phyloP scores from a whole-genome alignment of 2,329 filamentous ascomycete genomes.

The Diaporthe citriasiana region DNA sequence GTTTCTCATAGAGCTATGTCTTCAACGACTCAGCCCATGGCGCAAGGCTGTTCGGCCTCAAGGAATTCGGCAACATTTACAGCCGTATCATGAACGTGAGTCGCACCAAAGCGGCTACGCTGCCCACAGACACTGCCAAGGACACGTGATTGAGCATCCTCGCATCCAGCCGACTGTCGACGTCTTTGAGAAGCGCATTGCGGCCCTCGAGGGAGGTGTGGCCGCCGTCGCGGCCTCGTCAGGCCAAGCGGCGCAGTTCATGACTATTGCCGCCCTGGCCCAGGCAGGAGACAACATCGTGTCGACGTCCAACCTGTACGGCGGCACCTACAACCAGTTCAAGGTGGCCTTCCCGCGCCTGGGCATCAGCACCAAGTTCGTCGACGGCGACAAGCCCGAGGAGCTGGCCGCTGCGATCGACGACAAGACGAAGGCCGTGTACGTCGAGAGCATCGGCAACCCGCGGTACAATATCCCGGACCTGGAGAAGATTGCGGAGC shows the following conservation, averaged over 20 bases:
- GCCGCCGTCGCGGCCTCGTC: conserved; percentile 88
- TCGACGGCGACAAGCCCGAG: conserved; percentile 82
- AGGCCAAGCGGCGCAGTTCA: conserved; percentile 93
- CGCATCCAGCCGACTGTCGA: conserved; percentile 85
- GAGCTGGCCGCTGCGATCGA: conserved; percentile 89
- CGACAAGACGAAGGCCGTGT: conserved; percentile 93
- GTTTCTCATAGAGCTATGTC: conserved; percentile 76
- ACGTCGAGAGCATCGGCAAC: conserved; percentile 94
- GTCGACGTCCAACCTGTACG: conserved; percentile 90
- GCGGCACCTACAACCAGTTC: conserved; percentile 97
- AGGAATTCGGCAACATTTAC: conserved; percentile 98
- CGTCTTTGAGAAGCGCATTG: conserved; percentile 96
- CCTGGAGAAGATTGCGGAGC: conserved; percentile 86
- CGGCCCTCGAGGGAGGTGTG: conserved; percentile 93
- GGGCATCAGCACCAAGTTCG: conserved; percentile 90
- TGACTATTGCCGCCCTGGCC: conserved; percentile 87
- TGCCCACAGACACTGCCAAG: background rate
- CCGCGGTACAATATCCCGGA: conserved; percentile 94
- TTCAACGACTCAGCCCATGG: conserved; percentile 98
- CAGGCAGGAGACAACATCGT: conserved; percentile 93
- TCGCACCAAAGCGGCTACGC: conserved; percentile 38
- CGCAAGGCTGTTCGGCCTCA: conserved; percentile 94
- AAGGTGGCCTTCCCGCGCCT: conserved; percentile 91
- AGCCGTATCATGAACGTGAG: conserved; percentile 93
- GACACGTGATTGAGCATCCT: background rate